Base-by-base conservation (phyloP, 2,329 filamentous ascomycete species). In the Gremmenia infestans region DNA sequence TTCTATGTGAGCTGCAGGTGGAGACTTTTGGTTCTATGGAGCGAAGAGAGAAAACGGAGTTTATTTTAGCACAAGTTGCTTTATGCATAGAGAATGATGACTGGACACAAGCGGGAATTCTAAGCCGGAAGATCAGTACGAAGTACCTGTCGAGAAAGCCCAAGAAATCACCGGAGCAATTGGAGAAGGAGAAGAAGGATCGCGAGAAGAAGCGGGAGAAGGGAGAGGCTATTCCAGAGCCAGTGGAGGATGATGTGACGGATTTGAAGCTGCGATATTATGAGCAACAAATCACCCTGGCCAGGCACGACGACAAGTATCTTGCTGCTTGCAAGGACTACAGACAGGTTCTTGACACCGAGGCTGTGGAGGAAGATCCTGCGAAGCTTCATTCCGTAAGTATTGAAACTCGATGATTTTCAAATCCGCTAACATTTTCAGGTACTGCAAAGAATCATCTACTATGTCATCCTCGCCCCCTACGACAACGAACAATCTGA, bases 21-120 rank as follows among this genome's bases (percentile, higher is more conserved):
- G 94, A 99, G 80, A 99, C 94, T 0, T 99, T 99, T 72, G 94
- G 94, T 8, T 97, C 93, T 22, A 99, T 99, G 94, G 88, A 91
- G 61, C 83, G 94, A 67, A 84, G 94, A 66, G 94, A 99, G 73
- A 99, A 99, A 86, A 97, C 92, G 4, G 94, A 97, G 70, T 99
- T 99, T 72, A 99, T 99, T 69, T 80, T 99, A 52, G 89, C 95
- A 60, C 94, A 99, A 74, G 93, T 97, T 42, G 82, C 86, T 36
- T 82, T 99, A 52, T 99, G 94, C 77, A 97, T 99, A 72, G 88
- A 97, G 75, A 93, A 86, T 68, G 89, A 86, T 55, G 94, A 99
- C 72, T 99, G 92, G 92, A 95, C 88, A 67, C 95, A 99, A 72
- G 94, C 93, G 32, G 86, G 86, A 50, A 97, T 99, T 67, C 79